Base-by-base conservation (phyloP, 148 eudicot genomes). In the Cornus kousa region DNA sequence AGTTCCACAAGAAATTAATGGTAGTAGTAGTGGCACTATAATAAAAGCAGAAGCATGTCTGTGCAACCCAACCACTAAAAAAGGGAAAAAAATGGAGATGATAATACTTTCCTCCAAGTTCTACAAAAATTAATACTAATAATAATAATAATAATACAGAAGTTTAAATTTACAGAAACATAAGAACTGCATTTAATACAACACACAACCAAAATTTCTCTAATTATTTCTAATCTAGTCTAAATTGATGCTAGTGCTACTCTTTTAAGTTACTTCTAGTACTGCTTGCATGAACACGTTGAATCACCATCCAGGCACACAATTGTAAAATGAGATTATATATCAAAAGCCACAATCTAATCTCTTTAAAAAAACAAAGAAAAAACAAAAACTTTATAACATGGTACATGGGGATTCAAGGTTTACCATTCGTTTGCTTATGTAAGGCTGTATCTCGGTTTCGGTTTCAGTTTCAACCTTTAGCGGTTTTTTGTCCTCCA, bases 401-500 rank as follows among this genome's bases (percentile, higher is more conserved):
- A 60, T 28, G 60, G 77, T n/a, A 87, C 0, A 59, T 32, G 82
- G 85, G 23, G 68, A 85, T 22, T 86, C 88, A 5, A 80, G 88
- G 17, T 50, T 88, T 90, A 95, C 98, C 98, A 84, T 90, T 74
- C 97, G 87, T 83, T 93, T 93, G 91, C 97, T 90, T 83, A 95
- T 77, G 71, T 95, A 95, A 85, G 99, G 99, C 71, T 89, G 93
- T 72, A 95, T 79, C 74, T 86, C 81, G 62, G 72, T 43, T 84
- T 86, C 91, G 73, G 80, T 70, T 77, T 83, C 83, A 74, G 60
- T 75, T 79, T 87, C 89, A 72, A 73, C 77, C 75, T 82, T 74
- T 0, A 46, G 69, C 16, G 84, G 72, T 55, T 77, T 79, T 67
- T 81, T 80, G 72, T 83, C 86, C 84, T 86, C 90, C 83, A 79